Base-by-base conservation (phyloP, 1,284 basidiomycete genomes). In the Sphagnurus paluster region DNA sequence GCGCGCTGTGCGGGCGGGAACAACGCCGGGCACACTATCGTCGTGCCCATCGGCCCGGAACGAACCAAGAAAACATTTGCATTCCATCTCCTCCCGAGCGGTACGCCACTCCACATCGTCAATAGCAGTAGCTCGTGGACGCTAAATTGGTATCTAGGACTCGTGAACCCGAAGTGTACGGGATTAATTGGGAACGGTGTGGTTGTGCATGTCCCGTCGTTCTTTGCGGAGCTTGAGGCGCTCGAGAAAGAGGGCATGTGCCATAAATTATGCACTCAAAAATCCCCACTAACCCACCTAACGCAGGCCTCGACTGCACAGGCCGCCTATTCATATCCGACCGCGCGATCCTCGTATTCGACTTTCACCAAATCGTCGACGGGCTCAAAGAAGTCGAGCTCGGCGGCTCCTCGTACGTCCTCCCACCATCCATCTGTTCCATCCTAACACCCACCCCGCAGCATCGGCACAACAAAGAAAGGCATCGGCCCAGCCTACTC, bases 291-390 rank as follows among this genome's bases (percentile, higher is more conserved):
- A 3, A 33, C 14, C 14, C 8, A 33, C 13, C 7, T n/a, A 33
- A 4, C 14, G n/a, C 40, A 95, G 93, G 93, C 25, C 82, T 99
- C 46, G 81, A 91, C 62, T 97, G 93, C 70, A 81, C 84, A 9
- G 80, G 82, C 52, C 84, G 97, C 33, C 74, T 99, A 17, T 90
- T 98, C 68, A 76, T 99, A 57, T 98, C 96, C 17, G 94, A 98
- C 71, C 87, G 96, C 54, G 93, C 96, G 2, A 93, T 97, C 57
- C 85, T 99, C 54, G 96, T 99, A 37, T 94, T 98, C 62, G 96
- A 98, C 68, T 99, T 99, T 70, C 96, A 99, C 71, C 96, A 99
- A 73, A 97, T 98, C 60, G 97, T 99, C 32, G 97, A 99, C 62
- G 97, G 97, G 13, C 73, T 99, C 60, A 99, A 99, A 69, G 96